Base-by-base conservation (phyloP, 2,329 filamentous ascomycete genomes). In the Aspergillus puulaauensis region DNA sequence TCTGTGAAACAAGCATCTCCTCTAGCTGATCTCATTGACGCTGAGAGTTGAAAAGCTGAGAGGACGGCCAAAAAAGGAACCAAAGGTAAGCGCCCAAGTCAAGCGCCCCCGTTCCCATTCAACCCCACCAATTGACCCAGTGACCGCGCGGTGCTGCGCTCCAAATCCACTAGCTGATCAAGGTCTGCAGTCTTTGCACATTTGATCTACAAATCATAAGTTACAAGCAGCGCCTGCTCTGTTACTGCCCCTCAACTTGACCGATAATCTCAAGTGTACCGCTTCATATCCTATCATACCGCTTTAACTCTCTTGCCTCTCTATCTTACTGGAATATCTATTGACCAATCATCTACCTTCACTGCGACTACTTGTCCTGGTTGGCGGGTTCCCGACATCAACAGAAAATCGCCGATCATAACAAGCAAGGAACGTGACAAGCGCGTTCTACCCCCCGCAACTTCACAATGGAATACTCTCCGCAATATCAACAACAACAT, bases 401-500 rank as follows among this genome's bases (percentile, higher is more conserved):
- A 40, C 44, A 56, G 33, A 41, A 33, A 50, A 54, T 43, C 55
- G 52, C 61, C 56, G 66, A 64, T 62, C 60, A 60, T 62, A 51
- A 53, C 62, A 59, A 56, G 50, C 57, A 43, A 47, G 50, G 66
- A 63, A 65, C 64, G 67, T 67, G 66, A 69, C 66, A 58, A 61
- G 59, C 60, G 52, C 60, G 56, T 35, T 48, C n/a, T 5, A 21
- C 64, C 64, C 27, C 61, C 67, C 66, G 61, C 62, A 56, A 56
- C 56, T 62, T 60, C 65, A 88, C 83, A 79, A 90, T 90, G 88
- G 88, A 90, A 78, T 90, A 90, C 80, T 84, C 86, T 75, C 85
- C 88, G 78, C 89, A 90, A 73, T 85, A 87, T 71, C 86, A 85
- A 76, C 83, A 86, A 76, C 80, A 84, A 67, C 79, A 79, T 68